Evolutionary conservation across 768 basidiomycete genomes (phyloP).

Genomic region (Rhizopogon rudus): DNA sequence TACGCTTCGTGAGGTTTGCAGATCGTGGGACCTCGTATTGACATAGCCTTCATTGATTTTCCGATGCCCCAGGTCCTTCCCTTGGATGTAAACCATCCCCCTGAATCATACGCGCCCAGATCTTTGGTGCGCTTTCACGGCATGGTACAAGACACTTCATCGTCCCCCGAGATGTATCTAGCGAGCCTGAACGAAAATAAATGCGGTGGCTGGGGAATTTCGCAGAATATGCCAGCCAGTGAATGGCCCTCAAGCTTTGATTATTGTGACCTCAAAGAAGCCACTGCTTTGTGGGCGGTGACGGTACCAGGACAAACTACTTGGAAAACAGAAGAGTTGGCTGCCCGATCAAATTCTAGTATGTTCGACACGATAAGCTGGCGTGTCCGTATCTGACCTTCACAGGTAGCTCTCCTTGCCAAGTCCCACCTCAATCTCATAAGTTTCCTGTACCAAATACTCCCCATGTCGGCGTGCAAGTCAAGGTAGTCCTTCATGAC

Average conservation of each 20-base stretch:
- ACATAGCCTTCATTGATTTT: not conserved
- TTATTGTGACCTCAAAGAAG: slow-evolving; percentile 54
- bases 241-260: slow-evolving; percentile 23
- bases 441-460: slow-evolving; percentile 58
- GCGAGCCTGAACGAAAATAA: slow-evolving; percentile 34
- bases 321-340: slow-evolving; percentile 43
- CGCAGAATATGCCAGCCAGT: slow-evolving; percentile 22
- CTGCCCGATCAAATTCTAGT: slow-evolving; percentile 14
- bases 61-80: slow-evolving; percentile 46
- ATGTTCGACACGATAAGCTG: slow-evolving; percentile 7
- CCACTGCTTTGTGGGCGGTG: slow-evolving; percentile 66
- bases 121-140: slow-evolving; percentile 67
- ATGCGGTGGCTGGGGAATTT: slow-evolving; percentile 77
- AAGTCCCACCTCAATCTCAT: slow-evolving; percentile 36
- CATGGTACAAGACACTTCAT: slow-evolving; percentile 81
- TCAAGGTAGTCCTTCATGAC: slow-evolving; percentile 45
- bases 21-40: not conserved
- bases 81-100: slow-evolving; percentile 43
- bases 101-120: slow-evolving; percentile 43
- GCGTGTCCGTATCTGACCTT: not conserved
- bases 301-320: slow-evolving; percentile 63
- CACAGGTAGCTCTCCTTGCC: slow-evolving; percentile 20
- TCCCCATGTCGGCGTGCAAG: slow-evolving; percentile 63
- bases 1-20: slow-evolving; percentile 36
- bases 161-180: slow-evolving; percentile 69